Evolutionary conservation across 768 basidiomycete species (phyloP), one percentile per base, ranked within the genome.

Genomic region (Boletus tomentosulus): DNA sequence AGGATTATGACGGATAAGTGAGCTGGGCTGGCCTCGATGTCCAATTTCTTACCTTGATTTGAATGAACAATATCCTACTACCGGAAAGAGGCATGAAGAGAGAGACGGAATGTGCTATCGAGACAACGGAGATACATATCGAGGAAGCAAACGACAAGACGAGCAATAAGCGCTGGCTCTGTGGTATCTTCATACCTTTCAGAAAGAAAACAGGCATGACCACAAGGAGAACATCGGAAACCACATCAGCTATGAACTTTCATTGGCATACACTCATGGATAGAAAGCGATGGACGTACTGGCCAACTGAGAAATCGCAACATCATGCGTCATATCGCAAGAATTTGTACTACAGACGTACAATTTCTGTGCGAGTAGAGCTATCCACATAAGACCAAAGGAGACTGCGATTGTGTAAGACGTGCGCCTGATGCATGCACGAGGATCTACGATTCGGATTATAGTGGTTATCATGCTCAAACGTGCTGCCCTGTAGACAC

Each of bases 81-180:
- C 16, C n/a, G 9, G 39, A 48, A 10, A 34, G 7, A 4, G 60
- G 53, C 3, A 33, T 19, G n/a, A 60, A 57, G 10, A 66, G 54
- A 28, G 34, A 9, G 31, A 57, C 11, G 4, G 51, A 51, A 13
- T 64, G 60, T 2, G 42, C 44, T 24, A 63, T 48, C 3, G 58
- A 57, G 48, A 58, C 24, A 7, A 59, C 25, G 35, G 60, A 58
- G 46, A 68, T 66, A 33, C 56, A 39, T n/a, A 66, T 50, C 25
- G 62, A 61, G 28, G 55, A 56, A 31, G 60, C 34, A 50, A 70
- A 66, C 15, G 58, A 60, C 22, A 58, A 56, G 35, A 61, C 0
- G 19, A 65, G 47, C 12, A 66, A 38, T 16, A 64, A 44, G 13
- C 55, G 57, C 27, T 54, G 54, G 16, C 44, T 45, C 13, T 49